A percentile compares a stretch with the other conserved stretches of the same genome.
phyloP scores from a whole-genome alignment of 2,329 filamentous ascomycete genomes.

The Zymoseptoria tritici region DNA sequence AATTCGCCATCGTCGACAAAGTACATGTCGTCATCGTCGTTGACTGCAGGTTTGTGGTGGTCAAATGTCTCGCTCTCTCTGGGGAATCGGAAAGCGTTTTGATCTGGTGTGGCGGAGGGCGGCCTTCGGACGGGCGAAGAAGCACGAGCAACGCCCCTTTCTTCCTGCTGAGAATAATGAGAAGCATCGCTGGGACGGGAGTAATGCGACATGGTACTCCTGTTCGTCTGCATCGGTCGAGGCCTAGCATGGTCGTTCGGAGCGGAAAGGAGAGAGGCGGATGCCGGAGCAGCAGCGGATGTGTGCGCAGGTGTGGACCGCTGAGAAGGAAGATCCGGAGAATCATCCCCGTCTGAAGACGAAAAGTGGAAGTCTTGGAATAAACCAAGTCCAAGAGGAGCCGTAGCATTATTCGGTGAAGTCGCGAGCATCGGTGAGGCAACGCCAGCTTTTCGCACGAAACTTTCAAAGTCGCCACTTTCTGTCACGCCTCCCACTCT shows the following conservation, averaged over 20 bases:
- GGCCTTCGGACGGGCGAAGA: neutral
- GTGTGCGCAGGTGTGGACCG: neutral
- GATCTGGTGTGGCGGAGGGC: neutral
- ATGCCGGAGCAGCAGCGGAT: neutral
- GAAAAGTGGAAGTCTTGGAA: neutral
- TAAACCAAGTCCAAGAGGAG: neutral
- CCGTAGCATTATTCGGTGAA: neutral
- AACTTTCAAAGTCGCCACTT: constrained; percentile 9
- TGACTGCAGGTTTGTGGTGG: neutral
- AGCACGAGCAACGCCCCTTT: no score
- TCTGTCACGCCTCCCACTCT: neutral
- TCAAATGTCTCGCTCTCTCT: neutral
- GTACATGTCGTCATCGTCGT: constrained; percentile 28
- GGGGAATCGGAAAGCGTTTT: neutral
- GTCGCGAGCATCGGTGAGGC: neutral
- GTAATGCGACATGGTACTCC: neutral
- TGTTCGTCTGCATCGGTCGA: neutral
- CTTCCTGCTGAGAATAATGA: neutral
- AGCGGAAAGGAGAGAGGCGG: neutral
- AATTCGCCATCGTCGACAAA: constrained; percentile 31
- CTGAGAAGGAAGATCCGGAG: neutral
- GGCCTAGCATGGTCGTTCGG: neutral
- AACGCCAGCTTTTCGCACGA: constrained; percentile 2
- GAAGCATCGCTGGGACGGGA: constrained; percentile 1
- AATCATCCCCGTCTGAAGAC: neutral